Conservation (phyloP, 495 filamentous ascomycete genomes). For the Neurospora sp. region DNA sequence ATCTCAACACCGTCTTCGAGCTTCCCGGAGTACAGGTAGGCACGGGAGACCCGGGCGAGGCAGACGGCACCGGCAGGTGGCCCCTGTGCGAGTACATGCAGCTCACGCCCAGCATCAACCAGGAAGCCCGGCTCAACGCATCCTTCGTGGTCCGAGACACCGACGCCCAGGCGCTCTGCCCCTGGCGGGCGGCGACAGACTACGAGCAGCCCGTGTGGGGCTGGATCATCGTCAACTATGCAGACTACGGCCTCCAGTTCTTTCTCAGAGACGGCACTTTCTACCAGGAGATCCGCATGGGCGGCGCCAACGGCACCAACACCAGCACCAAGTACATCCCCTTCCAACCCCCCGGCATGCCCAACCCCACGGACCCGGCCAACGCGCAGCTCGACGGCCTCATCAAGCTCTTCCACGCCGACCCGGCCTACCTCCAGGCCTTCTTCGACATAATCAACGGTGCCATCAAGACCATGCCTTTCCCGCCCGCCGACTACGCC, state of each 20-base stretch:
- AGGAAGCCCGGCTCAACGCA: conserved; percentile 34
- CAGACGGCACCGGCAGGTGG: not conserved
- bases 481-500: conserved; percentile 1
- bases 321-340: conserved; percentile 25
- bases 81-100: conserved; percentile 31
- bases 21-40: not conserved
- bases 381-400: conserved; percentile 27
- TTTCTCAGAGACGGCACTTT: conserved; percentile 41
- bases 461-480: not conserved
- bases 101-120: conserved; percentile 41
- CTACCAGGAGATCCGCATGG: conserved; percentile 38
- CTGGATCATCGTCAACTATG: conserved; percentile 45
- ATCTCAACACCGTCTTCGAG: conserved; percentile 13
- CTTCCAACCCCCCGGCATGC: conserved; percentile 11
- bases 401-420: conserved; percentile 13
- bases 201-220: conserved; percentile 46
- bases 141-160: conserved; percentile 11
- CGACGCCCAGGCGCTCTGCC: not conserved
- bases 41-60: not conserved
- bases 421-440: conserved; percentile 23
- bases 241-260: conserved; percentile 38
- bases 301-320: conserved; percentile 13
- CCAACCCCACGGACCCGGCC: not conserved
- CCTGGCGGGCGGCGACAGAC: conserved; percentile 22
- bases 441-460: conserved; percentile 30